These are phyloP conservation scores for Aureoboletus auriporus DNA, from an alignment of 768 basidiomycete species.

Conservation along the genomic window DNA sequence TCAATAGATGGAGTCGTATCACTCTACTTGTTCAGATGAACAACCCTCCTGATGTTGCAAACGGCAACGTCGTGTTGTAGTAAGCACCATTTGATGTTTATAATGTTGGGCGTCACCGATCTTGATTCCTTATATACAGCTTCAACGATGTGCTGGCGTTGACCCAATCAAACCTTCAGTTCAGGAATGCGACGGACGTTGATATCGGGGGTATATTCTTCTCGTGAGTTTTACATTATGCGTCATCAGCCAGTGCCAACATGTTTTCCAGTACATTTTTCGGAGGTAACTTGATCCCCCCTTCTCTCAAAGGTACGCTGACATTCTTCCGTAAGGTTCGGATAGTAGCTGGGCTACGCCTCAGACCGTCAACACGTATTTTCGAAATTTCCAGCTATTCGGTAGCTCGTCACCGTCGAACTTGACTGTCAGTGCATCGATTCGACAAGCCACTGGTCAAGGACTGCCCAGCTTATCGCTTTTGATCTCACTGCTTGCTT, in stretches of 20 bases:
- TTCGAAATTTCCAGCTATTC: constrained; percentile 68
- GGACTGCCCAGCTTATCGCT: background rate
- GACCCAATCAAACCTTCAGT: constrained; percentile 56
- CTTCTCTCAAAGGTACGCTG: constrained; percentile 8
- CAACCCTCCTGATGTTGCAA: constrained; percentile 59
- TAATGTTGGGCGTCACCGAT: background rate
- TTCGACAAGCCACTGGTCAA: background rate
- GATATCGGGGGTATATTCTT: constrained; percentile 70
- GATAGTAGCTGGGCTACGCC: constrained; percentile 73
- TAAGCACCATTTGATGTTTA: constrained; percentile 33
- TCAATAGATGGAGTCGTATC: constrained; percentile 60
- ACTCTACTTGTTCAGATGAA: constrained; percentile 80
- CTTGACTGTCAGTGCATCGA: constrained; percentile 22
- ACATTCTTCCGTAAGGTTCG: constrained; percentile 37
- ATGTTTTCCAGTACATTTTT: constrained; percentile 63
- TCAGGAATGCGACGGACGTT: constrained; percentile 53
- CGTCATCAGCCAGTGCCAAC: background rate
- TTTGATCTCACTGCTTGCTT: background rate
- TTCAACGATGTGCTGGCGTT: constrained; percentile 67
- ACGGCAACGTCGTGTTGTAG: constrained; percentile 71
- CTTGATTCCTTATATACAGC: constrained; percentile 28
- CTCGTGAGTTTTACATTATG: constrained; percentile 46
- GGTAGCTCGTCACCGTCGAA: constrained; percentile 50
- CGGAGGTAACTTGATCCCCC: constrained; percentile 45
- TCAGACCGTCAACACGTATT: constrained; percentile 65